Base-by-base conservation (phyloP, 371 early-diverging fungal species). In the Mucor sp. region DNA sequence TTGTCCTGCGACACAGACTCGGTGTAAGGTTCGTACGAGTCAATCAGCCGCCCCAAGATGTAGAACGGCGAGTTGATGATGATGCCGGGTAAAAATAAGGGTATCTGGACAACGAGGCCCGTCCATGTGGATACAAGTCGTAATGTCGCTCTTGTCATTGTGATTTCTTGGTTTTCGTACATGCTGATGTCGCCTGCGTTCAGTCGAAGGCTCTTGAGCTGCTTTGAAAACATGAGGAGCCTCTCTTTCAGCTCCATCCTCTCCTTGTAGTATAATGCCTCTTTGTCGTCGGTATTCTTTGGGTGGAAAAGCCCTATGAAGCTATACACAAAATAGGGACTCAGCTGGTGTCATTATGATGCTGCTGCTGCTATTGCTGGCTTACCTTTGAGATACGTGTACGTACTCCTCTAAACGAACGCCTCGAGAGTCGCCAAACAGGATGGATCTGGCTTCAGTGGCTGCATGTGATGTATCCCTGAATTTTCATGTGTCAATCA, bases 1-100 rank as follows among this genome's bases (percentile, higher is more conserved):
- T 87, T 87, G 53, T 81, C 81, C 62, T 87, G 88, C 2, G 88
- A 77, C 2, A 77, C 79, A 0, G 81, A 81, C 66, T 87, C 88
- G 14, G 82, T 81, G 55, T 85, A 80, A 30, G 70, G 68, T 66
- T 87, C 88, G 39, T 69, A 80, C 12, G 71, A 74, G 32, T 83
- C 83, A 58, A 79, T 76, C 9, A 80, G 9, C 25, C 71, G 74
- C 30, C 81, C 85, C 11, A 86, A 39, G 15, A 81, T 47, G 57
- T 84, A 87, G 3, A 87, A 76, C 0, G 88, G 88, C 14, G 75
- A 80, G 58, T 86, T 85, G 66, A 87, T 78, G 44, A 82, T 69
- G 17, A 86, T 71, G 57, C 83, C 85, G 9, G 88, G 88, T 64
- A 87, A 67, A 64, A 84, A 85, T 28, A 87, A 64, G 53, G 88